Conservation (phyloP, 2,329 filamentous ascomycete genomes). For the Aspergillus sp. region DNA sequence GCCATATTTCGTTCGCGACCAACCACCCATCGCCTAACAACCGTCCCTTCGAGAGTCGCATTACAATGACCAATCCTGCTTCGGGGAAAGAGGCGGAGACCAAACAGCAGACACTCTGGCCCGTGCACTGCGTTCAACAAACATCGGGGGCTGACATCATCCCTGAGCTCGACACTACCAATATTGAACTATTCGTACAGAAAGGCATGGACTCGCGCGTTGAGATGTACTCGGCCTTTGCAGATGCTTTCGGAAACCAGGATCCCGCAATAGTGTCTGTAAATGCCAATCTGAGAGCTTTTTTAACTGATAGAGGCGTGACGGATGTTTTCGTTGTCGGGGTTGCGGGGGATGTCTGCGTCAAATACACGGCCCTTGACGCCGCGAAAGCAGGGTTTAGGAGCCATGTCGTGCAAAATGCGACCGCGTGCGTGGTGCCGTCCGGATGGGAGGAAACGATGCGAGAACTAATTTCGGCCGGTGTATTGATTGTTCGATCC, state of each 20-base stretch:
- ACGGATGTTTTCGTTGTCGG: slow-evolving; percentile 85
- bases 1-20: slow-evolving; percentile 85
- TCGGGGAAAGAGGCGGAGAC: slow-evolving; percentile 57
- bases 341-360: slow-evolving; percentile 86
- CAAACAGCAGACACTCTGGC: slow-evolving; percentile 77
- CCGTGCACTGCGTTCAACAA: slow-evolving; percentile 79
- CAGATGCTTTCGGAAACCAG: slow-evolving; percentile 67
- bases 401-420: slow-evolving; percentile 77
- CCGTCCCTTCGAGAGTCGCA: slow-evolving; percentile 64
- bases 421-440: slow-evolving; percentile 69
- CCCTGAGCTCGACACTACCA: slow-evolving; percentile 63
- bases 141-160: slow-evolving; percentile 72
- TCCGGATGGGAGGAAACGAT: slow-evolving; percentile 57
- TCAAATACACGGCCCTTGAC: slow-evolving; percentile 77
- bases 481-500: slow-evolving; percentile 63
- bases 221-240: slow-evolving; percentile 95
- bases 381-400: slow-evolving; percentile 72
- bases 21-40: slow-evolving; percentile 69
- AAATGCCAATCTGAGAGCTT: slow-evolving; percentile 59
- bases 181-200: slow-evolving; percentile 66
- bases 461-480: slow-evolving; percentile 55
- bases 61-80: slow-evolving; percentile 56
- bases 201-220: slow-evolving; percentile 75
- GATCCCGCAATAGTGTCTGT: slow-evolving; percentile 37
- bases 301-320: slow-evolving; percentile 58